Base-by-base conservation (phyloP, 2,329 filamentous ascomycete genomes). In the Stagonosporopsis cucurbitacearum region DNA sequence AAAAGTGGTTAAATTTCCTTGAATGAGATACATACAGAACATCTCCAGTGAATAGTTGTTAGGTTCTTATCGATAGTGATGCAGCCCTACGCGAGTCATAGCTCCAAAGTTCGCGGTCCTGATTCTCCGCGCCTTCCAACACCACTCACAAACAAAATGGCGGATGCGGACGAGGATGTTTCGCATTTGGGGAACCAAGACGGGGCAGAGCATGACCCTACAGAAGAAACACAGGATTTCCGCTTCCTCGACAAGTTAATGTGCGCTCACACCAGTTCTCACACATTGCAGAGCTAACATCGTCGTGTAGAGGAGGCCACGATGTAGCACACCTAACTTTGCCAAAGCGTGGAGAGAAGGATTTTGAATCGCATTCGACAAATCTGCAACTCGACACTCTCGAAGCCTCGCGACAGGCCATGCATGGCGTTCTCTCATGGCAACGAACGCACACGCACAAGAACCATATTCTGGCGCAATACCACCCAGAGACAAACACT, bases 301-400 rank as follows among this genome's bases (percentile, higher is more conserved):
- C 22, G 9, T n/a, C n/a, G 9, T 13, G 43, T 6, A 56, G 53
- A 43, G 53, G 68, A 32, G 55, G 59, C 36, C 57, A 65, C 37
- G 65, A 65, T 40, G 63, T 58, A 43, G 62, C 66, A 48, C 56
- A 59, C n/a, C 66, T 78, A 79, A 86, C 86, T 65, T 84, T 93
- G 11, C 92, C 96, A 32, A 92, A 94, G 63, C 91, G 92, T 61
- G 95, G 95, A 58, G 92, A 96, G 74, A 99, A 99, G 76, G 95
- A 99, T 78, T 99, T 97, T 74, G 95, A 98, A 78, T 88, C 90
- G 25, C 92, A 98, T 77, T 90, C 91, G 43, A 98, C 95, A 2
- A 84, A 86, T 28, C 86, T 90, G 28, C 95, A 99, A 76, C 86
- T 88, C 62, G 83, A 84, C 53, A 85, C 88, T 8, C 86, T 99